Evolutionary conservation across 768 basidiomycete genomes (phyloP).

Genomic region (Phaffia australis): DNA sequence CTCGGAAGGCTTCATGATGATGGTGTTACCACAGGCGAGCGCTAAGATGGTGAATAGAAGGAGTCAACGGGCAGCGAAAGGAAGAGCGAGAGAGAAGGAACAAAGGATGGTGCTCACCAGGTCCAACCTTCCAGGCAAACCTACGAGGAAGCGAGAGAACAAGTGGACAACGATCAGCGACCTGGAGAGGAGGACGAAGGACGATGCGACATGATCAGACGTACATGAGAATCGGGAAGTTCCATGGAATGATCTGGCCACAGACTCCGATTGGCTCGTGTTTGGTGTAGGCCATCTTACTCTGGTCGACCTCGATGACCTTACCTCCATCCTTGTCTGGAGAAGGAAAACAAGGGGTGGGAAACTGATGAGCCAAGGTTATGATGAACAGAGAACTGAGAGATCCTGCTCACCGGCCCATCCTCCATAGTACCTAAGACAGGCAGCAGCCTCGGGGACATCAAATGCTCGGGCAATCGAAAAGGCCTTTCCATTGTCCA

Average conservation of each 20-base stretch:
- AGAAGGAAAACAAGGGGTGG: not conserved
- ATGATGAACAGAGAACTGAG: not conserved
- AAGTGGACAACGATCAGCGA: not conserved
- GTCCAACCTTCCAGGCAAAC: conserved; percentile 25
- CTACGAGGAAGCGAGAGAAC: not conserved
- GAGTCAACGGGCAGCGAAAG: not conserved
- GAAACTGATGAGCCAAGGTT: too few species aligned
- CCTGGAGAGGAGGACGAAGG: too few species aligned
- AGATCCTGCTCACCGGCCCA: conserved; percentile 80
- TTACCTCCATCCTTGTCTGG: conserved; percentile 26
- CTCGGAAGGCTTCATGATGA: conserved; percentile 30
- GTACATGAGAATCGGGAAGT: conserved; percentile 30
- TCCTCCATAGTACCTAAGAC: conserved; percentile 62
- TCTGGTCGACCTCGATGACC: conserved; percentile 54
- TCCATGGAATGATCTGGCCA: conserved; percentile 27
- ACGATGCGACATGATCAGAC: not conserved
- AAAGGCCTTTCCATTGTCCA: conserved; percentile 27
- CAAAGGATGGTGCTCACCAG: not conserved
- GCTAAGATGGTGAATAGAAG: conserved; percentile 1
- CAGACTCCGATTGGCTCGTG: conserved; percentile 23
- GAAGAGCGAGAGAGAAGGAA: too few species aligned
- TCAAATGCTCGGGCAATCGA: conserved; percentile 31
- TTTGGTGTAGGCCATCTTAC: conserved; percentile 54
- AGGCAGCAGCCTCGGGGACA: conserved; percentile 34
- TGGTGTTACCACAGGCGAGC: conserved; percentile 30